Conservation (phyloP, 116 monocot genomes). For the Dioscorea cayenensis region DNA sequence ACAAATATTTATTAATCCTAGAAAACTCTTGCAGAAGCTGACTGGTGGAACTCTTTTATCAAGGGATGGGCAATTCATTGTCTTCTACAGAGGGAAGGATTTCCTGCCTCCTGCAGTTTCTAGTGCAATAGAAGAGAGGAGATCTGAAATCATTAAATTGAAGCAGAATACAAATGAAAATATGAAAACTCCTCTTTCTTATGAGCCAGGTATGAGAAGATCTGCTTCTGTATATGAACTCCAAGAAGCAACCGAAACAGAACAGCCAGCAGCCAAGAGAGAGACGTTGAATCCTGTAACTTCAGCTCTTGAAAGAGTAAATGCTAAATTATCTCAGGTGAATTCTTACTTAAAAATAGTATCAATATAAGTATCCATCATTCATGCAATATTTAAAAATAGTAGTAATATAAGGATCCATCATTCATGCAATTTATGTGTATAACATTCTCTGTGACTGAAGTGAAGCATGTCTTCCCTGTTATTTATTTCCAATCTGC, state of each 20-base stretch:
- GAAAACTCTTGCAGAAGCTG: conserved; percentile 48
- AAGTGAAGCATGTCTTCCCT: neutral
- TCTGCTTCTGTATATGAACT: conserved; percentile 15
- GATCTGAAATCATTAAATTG: conserved; percentile 27
- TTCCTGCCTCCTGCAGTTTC: conserved; percentile 87
- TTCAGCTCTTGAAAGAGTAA: conserved; percentile 24
- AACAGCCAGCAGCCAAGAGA: conserved; percentile 7
- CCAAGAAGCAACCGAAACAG: conserved; percentile 9
- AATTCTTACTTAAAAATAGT: neutral
- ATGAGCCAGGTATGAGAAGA: neutral
- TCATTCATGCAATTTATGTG: neutral
- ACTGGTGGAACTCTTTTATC: conserved; percentile 94
- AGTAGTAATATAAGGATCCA: neutral
- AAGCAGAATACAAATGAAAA: conserved; percentile 14
- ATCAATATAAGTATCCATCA: neutral
- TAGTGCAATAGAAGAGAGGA: conserved; percentile 76
- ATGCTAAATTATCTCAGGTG: conserved; percentile 53
- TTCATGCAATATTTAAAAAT: neutral
- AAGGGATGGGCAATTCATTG: conserved; percentile 78
- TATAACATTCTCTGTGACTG: neutral
- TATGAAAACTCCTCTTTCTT: neutral
- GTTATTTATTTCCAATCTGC: neutral
- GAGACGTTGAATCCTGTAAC: conserved; percentile 16
- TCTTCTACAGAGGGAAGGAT: conserved; percentile 96
- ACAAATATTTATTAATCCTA: neutral